Evolutionary conservation across 2,329 filamentous ascomycete genomes (phyloP), one percentile per base, ranked within the genome.

Genomic region (Rhinocladiella similis): DNA sequence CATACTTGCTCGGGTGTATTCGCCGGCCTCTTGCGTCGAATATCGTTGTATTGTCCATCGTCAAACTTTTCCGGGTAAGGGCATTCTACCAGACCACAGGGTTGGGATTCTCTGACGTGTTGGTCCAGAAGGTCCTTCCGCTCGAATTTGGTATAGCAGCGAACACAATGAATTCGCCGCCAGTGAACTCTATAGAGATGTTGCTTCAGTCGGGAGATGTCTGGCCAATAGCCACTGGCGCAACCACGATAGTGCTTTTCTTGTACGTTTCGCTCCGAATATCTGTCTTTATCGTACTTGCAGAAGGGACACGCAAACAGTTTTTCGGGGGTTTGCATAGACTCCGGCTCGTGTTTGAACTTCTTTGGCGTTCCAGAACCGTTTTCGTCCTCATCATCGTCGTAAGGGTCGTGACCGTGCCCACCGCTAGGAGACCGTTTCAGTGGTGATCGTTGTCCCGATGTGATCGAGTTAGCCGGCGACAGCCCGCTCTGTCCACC

Each of bases 101-200:
- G 45, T 10, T 50, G 27, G 12, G 47, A 16, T 1, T 27, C 52
- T n/a, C 49, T 49, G 22, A 53, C 14, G 43, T 65, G 63, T 25
- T 50, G 36, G 12, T 63, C 53, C 25, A 64, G 47, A 22, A 55
- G 42, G 10, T 62, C 62, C 9, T 53, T 56, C 14, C 39, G 22
- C 3, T 57, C 48, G 29, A 65, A 65, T 14, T 46, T 47, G 14
- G 46, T 50, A 38, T 53, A 65, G 41, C 63, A 65, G 9, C 57
- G 51, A 18, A 38, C 36, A 38, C 63, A 65, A 25, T 62, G 56
- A 27, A 53, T 43, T 4, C 47, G 20, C 14, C 59, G 59, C 56
- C 52, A 61, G 47, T 65, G 63, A n/a, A 65, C 59, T 13, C 63
- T 62, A 29, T 64, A 63, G 6, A 65, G 53, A 50, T 65, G 63